Evolutionary conservation across 805 yeast species (phyloP).

Genomic region (Ogataea methanolica): DNA sequence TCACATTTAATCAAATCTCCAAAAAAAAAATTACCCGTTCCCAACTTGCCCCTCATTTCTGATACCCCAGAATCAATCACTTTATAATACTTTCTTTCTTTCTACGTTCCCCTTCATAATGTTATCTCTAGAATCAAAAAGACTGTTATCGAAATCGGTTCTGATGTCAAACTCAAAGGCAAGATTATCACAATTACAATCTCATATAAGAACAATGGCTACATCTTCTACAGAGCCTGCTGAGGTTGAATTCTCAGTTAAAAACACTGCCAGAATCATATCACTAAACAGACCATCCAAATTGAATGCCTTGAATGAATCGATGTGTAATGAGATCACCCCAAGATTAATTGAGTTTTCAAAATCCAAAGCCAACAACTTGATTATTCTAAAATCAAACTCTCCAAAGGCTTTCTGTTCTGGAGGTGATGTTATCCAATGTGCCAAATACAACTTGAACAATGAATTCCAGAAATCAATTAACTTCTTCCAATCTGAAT

Average conservation of each 20-base stretch:
- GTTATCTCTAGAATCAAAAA: not conserved
- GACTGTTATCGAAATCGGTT: not conserved
- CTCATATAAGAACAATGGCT: slow-evolving; percentile 18
- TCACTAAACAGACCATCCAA: slow-evolving; percentile 77
- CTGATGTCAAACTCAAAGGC: slow-evolving; percentile 1
- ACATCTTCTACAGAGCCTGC: slow-evolving; percentile 11
- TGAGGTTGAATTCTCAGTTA: slow-evolving; percentile 61
- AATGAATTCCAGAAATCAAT: slow-evolving; percentile 46
- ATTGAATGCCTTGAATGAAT: slow-evolving; percentile 75
- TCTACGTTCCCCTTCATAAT: not conserved
- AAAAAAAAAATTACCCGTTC: too few relatives aligned
- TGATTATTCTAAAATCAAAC: slow-evolving; percentile 64
- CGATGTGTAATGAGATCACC: slow-evolving; percentile 68
- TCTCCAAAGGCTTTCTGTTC: slow-evolving; percentile 81
- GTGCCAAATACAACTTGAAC: slow-evolving; percentile 55
- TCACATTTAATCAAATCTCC: too few relatives aligned
- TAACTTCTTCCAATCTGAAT: slow-evolving; percentile 74
- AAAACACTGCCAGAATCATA: slow-evolving; percentile 65
- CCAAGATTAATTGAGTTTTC: slow-evolving; percentile 76
- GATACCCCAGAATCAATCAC: not conserved
- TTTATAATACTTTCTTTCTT: not conserved
- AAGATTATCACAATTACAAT: slow-evolving; percentile 6
- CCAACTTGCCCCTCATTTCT: not conserved
- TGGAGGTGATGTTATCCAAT: slow-evolving; percentile 90
- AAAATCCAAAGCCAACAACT: slow-evolving; percentile 57